phyloP scores from a whole-genome alignment of 2,329 filamentous ascomycete species.

The Exophiala viscosa region DNA sequence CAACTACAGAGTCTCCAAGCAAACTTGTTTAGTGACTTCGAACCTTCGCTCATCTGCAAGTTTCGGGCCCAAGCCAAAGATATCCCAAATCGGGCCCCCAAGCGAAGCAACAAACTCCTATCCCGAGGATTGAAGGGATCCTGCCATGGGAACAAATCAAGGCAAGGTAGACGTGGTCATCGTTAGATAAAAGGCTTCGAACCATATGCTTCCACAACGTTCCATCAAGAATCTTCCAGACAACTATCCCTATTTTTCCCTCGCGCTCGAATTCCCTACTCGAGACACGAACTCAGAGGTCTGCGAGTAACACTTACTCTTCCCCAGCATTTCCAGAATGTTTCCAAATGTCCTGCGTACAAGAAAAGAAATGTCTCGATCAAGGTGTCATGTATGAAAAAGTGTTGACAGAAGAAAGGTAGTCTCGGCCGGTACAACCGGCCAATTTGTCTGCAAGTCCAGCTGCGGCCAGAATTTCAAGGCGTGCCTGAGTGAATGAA shows the following conservation, averaged over 20 bases:
- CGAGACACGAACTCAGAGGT: not conserved
- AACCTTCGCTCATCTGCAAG: too few relatives aligned
- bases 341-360: not conserved
- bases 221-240: not conserved
- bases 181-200: constrained; percentile 15
- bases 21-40: too few relatives aligned
- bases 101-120: not conserved
- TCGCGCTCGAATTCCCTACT: not conserved
- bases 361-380: not conserved
- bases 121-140: not conserved
- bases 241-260: not conserved
- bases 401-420: constrained; percentile 4
- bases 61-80: too few relatives aligned
- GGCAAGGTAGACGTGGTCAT: constrained; percentile 16
- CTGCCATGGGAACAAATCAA: not conserved
- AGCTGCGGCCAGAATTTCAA: constrained; percentile 13
- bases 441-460: constrained; percentile 15
- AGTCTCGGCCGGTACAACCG: constrained; percentile 9
- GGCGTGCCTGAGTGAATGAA: constrained; percentile 1
- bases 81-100: too few relatives aligned
- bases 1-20: not conserved
- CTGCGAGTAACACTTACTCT: not conserved
- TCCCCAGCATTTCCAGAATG: constrained; percentile 22
- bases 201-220: not conserved
- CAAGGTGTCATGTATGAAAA: not conserved